Evolutionary conservation across 805 yeast species (phyloP).

Genomic region (Candida schatavii): DNA sequence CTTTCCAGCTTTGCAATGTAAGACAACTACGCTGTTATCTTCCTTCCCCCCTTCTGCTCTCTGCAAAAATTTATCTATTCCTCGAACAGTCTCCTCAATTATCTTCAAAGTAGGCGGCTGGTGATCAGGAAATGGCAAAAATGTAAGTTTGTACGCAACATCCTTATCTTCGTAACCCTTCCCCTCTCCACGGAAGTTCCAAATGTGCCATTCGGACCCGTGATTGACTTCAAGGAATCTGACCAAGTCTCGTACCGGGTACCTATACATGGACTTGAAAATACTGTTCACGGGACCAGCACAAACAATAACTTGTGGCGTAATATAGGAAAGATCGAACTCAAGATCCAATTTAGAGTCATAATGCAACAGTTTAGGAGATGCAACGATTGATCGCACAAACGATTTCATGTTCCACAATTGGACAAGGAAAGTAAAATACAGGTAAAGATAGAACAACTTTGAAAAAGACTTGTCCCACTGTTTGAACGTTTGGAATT

Average conservation of each 20-base stretch:
- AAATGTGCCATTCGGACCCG: conserved; percentile 63
- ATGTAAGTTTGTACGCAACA: conserved; percentile 30
- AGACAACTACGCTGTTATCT: conserved; percentile 56
- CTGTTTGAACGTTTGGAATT: too few relatives aligned
- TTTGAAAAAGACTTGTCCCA: too few relatives aligned
- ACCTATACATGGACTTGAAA: conserved; percentile 46
- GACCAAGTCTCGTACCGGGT: conserved; percentile 50
- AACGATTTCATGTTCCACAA: conserved; percentile 5
- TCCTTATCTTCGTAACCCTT: conserved; percentile 39
- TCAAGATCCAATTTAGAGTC: conserved; percentile 23
- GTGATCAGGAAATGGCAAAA: conserved; percentile 73
- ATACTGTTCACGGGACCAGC: conserved; percentile 64
- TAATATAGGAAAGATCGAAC: conserved; percentile 67
- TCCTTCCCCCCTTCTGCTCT: too few relatives aligned
- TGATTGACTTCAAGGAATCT: conserved; percentile 46
- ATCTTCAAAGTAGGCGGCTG: conserved; percentile 62
- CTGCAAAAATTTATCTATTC: conserved; percentile 44
- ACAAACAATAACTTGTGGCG: conserved; percentile 64
- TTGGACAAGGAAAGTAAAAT: too few relatives aligned
- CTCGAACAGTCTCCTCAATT: conserved; percentile 43
- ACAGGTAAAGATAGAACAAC: too few relatives aligned
- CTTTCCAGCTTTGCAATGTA: conserved; percentile 90
- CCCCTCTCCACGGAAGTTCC: conserved; percentile 68
- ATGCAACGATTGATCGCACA: conserved; percentile 16
- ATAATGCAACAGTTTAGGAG: conserved; percentile 19